Evolutionary conservation across 179 eudicot genomes (phyloP).

Genomic region (Gypsophila paniculata): DNA sequence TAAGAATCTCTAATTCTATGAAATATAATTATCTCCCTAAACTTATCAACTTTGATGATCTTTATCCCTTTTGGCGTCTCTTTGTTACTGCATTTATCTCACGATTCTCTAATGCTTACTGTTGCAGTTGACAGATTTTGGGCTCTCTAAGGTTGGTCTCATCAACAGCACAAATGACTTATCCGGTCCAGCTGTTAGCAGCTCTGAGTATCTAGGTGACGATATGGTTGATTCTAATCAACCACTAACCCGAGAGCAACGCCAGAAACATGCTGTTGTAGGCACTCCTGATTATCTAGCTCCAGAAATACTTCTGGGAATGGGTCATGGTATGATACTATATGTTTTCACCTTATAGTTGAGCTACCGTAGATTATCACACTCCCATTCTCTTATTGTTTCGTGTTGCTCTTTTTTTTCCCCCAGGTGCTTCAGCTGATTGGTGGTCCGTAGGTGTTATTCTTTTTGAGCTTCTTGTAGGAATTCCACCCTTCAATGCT

Average conservation of each 20-base stretch:
- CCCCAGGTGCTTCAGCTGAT: constrained; percentile 86
- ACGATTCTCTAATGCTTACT: constrained; percentile 38
- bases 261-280: constrained; percentile 75
- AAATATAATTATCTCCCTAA: no score
- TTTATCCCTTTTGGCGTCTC: background rate
- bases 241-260: constrained; percentile 55
- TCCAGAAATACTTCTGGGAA: constrained; percentile 99
- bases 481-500: constrained; percentile 96
- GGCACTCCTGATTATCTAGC: constrained; percentile 99
- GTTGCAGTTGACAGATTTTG: constrained; percentile 98
- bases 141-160: constrained; percentile 97
- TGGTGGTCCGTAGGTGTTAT: constrained; percentile 99
- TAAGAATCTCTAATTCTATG: no score
- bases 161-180: constrained; percentile 94
- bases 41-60: background rate
- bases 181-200: constrained; percentile 63
- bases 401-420: background rate
- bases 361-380: background rate
- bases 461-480: constrained; percentile 91
- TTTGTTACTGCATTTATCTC: constrained; percentile 21
- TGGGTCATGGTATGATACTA: constrained; percentile 90
- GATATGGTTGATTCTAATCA: constrained; percentile 45
- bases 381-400: constrained; percentile 10
- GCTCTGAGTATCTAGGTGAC: constrained; percentile 46
- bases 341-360: background rate